These are phyloP conservation scores for Xylaria arbuscula DNA, from an alignment of 2,329 filamentous ascomycete species.

Conservation along the genomic window DNA sequence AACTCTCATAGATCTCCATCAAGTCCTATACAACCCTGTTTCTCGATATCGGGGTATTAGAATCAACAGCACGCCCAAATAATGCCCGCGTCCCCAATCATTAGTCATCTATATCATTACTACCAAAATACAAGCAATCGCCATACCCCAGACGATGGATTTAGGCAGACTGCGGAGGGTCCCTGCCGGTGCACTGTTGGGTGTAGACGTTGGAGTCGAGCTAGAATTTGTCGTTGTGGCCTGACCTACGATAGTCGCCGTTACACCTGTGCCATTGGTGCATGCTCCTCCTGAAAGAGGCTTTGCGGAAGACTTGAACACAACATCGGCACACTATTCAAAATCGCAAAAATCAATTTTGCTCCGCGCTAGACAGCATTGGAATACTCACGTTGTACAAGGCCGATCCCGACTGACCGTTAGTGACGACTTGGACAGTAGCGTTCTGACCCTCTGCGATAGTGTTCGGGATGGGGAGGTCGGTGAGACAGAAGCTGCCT, in stretches of 20 bases:
- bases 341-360: slow-evolving; percentile 29
- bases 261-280: slow-evolving; percentile 67
- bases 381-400: slow-evolving; percentile 70
- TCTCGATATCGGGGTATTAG: slow-evolving; percentile 21
- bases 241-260: slow-evolving; percentile 51
- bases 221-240: slow-evolving; percentile 22
- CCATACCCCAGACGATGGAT: neutral
- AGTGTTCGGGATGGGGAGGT: slow-evolving; percentile 64
- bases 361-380: neutral
- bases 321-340: slow-evolving; percentile 76
- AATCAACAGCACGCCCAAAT: slow-evolving; percentile 9
- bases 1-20: slow-evolving; percentile 8
- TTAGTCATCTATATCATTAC: slow-evolving; percentile 14
- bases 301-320: slow-evolving; percentile 66
- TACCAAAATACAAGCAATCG: slow-evolving; percentile 4
- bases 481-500: slow-evolving; percentile 74
- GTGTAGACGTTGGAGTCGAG: slow-evolving; percentile 15
- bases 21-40: neutral
- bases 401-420: slow-evolving; percentile 67
- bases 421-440: slow-evolving; percentile 76
- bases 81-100: neutral
- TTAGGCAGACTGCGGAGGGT: neutral
- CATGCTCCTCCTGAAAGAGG: slow-evolving; percentile 62
- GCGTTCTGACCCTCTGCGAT: slow-evolving; percentile 70
- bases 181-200: slow-evolving; percentile 6